Base-by-base conservation (phyloP, 441 rosid genomes). In the Populus tomentosa region DNA sequence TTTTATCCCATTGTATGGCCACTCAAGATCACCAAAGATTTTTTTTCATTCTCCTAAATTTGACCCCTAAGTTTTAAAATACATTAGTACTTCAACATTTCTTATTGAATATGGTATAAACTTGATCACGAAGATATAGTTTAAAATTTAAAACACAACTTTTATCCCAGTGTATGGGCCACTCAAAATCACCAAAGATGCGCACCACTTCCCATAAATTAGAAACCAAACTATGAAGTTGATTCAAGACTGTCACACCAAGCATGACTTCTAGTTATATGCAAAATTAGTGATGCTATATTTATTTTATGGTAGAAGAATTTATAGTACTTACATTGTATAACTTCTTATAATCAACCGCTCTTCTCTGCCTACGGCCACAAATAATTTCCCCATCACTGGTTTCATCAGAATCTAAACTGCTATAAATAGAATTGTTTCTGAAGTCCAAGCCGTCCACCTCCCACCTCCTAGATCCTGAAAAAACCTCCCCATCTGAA, bases 271-370 rank as follows among this genome's bases (percentile, higher is more conserved):
- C 11, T 46, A 13, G 16, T 78, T 40, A 23, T 33, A 24, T 32
- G 21, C n/a, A 10, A 78, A 72, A 50, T 28, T 28, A 28, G 3
- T 28, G 30, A 28, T 28, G 30, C n/a, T 24, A 10, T 20, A 10
- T 33, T 53, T 71, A 6, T 30, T 10, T 42, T 28, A 70, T 28
- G 24, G 6, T 40, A 24, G 18, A 70, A 30, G 42, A 53, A 24
- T 71, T 73, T 75, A 24, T 61, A 70, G 71, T 71, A 86, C 97
- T 89, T 86, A 92, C 99, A 86, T 86, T 88, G 85, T 94, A 89
- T 80, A 96, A 82, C 85, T 92, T 87, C 89, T 80, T 92, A 80
- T 96, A 96, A 80, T 96, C 97, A 80, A 96, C 97, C 38, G 88
- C 87, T 77, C 86, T 89, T 73, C 98, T 88, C 84, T 87, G 92